Percentiles rank a stretch among this genome's conserved stretches.
Evolutionary conservation across 169 alveolate genomes (phyloP).

Genomic region (Plasmodium billcollinsi): DNA sequence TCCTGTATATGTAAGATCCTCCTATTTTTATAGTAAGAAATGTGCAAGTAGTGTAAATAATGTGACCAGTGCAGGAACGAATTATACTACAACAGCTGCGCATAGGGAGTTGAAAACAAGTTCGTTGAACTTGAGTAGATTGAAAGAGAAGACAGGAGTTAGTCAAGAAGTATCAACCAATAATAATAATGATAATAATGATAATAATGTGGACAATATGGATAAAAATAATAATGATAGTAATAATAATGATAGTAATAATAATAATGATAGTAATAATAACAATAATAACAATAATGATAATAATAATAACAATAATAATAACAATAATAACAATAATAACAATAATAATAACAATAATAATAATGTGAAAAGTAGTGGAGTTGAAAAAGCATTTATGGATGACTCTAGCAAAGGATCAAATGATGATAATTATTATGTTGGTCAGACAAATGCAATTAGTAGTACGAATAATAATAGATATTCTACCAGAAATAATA

Average conservation of each 20-base stretch:
- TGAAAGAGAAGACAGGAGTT: constrained; percentile 39
- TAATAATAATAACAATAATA: too few relatives aligned
- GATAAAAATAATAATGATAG: not conserved
- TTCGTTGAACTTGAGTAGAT: constrained; percentile 34
- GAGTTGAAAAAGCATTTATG: constrained; percentile 15
- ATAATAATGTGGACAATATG: too few relatives aligned
- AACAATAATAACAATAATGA: not conserved
- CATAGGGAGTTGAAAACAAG: constrained; percentile 62
- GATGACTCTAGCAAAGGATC: constrained; percentile 64
- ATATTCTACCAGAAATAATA: constrained; percentile 37
- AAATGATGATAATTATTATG: constrained; percentile 21
- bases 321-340: too few relatives aligned
- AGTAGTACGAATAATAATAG: not conserved
- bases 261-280: too few relatives aligned
- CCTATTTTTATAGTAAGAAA: constrained; percentile 38
- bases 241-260: not conserved
- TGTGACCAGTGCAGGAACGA: not conserved
- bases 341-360: too few relatives aligned
- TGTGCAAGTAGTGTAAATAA: constrained; percentile 50
- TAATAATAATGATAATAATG: not conserved
- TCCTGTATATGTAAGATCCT: constrained; percentile 79
- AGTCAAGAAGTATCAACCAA: not conserved
- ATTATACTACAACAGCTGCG: constrained; percentile 7
- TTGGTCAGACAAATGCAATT: not conserved
- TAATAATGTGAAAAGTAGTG: too few relatives aligned